These are phyloP conservation scores for Oryza brachyantha DNA, from an alignment of 176 grass and related monocot genomes.

Conservation along the genomic window DNA sequence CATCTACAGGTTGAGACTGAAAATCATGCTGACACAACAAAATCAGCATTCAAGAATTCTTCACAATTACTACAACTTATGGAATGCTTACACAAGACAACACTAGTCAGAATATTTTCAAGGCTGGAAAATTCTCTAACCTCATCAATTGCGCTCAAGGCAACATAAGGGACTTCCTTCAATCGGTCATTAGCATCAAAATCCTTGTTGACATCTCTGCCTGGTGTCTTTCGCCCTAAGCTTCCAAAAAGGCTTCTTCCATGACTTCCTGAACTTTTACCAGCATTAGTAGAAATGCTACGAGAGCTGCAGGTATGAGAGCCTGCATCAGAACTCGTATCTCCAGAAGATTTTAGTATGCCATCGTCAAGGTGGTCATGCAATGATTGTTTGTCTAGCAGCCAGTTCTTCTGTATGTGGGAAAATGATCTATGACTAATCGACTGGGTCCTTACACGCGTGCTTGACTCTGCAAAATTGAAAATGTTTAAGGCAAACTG, in stretches of 20 bases:
- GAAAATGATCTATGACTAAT: constrained; percentile 53
- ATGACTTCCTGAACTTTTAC: constrained; percentile 51
- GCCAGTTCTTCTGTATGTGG: constrained; percentile 35
- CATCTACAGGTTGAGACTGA: constrained; percentile 53
- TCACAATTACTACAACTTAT: constrained; percentile 8
- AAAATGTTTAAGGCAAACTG: neutral
- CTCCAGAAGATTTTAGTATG: constrained; percentile 31
- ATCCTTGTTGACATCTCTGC: constrained; percentile 27
- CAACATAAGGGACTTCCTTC: constrained; percentile 33
- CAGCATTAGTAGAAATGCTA: constrained; percentile 33
- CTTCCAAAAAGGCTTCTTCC: constrained; percentile 30
- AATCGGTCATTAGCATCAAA: constrained; percentile 20
- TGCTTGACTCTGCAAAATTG: constrained; percentile 46
- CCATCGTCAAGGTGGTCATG: constrained; percentile 27
- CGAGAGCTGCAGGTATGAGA: constrained; percentile 22
- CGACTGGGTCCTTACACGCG: constrained; percentile 35
- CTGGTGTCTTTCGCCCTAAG: constrained; percentile 31
- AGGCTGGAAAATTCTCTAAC: constrained; percentile 14
- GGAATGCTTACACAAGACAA: constrained; percentile 11
- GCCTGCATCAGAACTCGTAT: constrained; percentile 14
- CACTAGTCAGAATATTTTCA: constrained; percentile 21
- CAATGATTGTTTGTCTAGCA: constrained; percentile 43
- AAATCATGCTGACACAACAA: constrained; percentile 28
- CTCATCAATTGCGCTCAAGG: constrained; percentile 42
- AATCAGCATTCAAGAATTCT: constrained; percentile 15